A percentile compares a stretch with the other conserved stretches of the same genome.
These are phyloP conservation scores for Fraxinus ornus DNA, from an alignment of 305 asterid species.

Conservation along the genomic window DNA sequence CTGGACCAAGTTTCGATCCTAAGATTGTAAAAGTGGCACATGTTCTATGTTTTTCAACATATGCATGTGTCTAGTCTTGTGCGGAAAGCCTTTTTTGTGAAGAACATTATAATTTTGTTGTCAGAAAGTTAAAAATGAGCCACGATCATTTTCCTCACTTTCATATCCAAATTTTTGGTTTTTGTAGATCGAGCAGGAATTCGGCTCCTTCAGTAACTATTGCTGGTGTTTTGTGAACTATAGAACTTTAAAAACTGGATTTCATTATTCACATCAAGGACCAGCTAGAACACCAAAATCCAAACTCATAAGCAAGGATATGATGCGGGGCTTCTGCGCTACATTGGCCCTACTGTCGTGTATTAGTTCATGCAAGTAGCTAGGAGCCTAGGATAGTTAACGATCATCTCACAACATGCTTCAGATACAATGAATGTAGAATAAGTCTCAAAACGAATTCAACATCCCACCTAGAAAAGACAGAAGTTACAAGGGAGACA, in stretches of 20 bases:
- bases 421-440: slow-evolving; percentile 54
- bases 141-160: no score
- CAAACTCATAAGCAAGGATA: slow-evolving; percentile 62
- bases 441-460: slow-evolving; percentile 21
- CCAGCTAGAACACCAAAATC: slow-evolving; percentile 80
- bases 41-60: not conserved
- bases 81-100: not conserved
- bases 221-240: slow-evolving; percentile 68
- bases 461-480: slow-evolving; percentile 19
- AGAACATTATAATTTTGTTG: not conserved
- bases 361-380: slow-evolving; percentile 81
- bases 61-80: not conserved
- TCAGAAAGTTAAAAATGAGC: not conserved
- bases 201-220: slow-evolving; percentile 68
- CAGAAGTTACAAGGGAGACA: slow-evolving; percentile 17
- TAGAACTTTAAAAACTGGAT: slow-evolving; percentile 42
- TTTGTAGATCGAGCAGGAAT: slow-evolving; percentile 61
- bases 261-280: slow-evolving; percentile 54
- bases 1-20: not conserved
- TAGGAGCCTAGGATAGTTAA: slow-evolving; percentile 69
- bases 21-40: not conserved
- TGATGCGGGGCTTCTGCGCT: slow-evolving; percentile 70
- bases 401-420: slow-evolving; percentile 66
- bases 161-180: not conserved
- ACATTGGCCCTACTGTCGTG: slow-evolving; percentile 71